Base-by-base conservation (phyloP, 164 flowering plant genomes). In the Berberis vulgaris region DNA sequence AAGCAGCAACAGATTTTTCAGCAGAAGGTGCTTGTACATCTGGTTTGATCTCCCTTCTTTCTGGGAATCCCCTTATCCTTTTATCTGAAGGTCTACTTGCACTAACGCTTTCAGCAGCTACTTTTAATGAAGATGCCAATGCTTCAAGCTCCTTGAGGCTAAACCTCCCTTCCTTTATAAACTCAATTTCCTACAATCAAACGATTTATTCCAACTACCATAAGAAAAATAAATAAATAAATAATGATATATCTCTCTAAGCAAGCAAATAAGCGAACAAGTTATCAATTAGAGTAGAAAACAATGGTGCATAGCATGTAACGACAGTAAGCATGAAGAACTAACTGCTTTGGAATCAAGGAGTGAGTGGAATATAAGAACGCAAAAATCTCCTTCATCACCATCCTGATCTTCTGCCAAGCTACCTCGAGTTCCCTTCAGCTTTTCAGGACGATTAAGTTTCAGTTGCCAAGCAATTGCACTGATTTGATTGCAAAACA, bases 381-480 rank as follows among this genome's bases (percentile, higher is more conserved):
- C 68, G 74, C 84, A 83, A 42, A 94, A 67, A 54, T 84, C 84
- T 55, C 76, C 85, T 42, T 83, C 77, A 5, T 61, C 49, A n/a
- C 52, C 46, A 55, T 63, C 67, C 13, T 64, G 71, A 63, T 79
- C 74, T 65, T 60, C 64, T 46, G 57, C 45, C 55, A 60, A 59
- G 40, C 60, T 63, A n/a, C 57, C 72, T 65, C 52, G 76, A 59
- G 59, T 46, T 64, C 72, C 77, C 65, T 65, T 77, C 66, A 68
- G 74, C 47, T 74, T 73, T 47, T 71, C 65, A 54, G 85, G 85
- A 12, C 44, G 77, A 67, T 63, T 79, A 63, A 94, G 86, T 47
- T 82, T 79, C 49, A 94, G 76, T 70, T 94, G 96, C 96, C 96
- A 89, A 59, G 93, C 95, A 75, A 79, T 86, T 57, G 82, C 65